A percentile compares a stretch with the other conserved stretches of the same genome.
Conservation (phyloP, 805 yeast species). For the Monosporozyma solicola region DNA sequence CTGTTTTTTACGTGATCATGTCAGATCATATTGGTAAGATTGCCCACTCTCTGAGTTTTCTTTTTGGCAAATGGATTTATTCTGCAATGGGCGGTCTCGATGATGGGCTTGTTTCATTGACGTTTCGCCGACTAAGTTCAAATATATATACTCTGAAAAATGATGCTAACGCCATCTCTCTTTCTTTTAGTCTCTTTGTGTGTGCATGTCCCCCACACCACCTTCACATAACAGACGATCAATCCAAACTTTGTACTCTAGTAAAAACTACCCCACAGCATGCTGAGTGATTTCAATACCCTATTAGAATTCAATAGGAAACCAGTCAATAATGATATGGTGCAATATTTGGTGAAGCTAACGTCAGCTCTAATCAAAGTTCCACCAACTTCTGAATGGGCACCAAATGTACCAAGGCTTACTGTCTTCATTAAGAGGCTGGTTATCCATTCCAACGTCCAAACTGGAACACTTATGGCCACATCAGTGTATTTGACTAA, state of each 20-base stretch:
- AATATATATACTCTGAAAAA: not conserved
- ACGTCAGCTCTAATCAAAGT: constrained; percentile 22
- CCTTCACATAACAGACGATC: not conserved
- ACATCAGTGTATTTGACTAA: constrained; percentile 75
- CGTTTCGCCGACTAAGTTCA: not conserved
- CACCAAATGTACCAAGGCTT: constrained; percentile 35
- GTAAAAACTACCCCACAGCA: not conserved
- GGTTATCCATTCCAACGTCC: constrained; percentile 79
- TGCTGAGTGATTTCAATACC: constrained; percentile 17
- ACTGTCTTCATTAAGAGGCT: constrained; percentile 60
- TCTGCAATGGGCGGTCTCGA: not conserved
- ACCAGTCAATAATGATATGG: constrained; percentile 24
- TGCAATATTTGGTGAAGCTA: constrained; percentile 17
- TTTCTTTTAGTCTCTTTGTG: not conserved
- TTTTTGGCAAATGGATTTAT: not conserved
- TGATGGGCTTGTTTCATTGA: not conserved
- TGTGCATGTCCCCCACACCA: too few relatives aligned
- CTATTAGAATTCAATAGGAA: constrained; percentile 21
- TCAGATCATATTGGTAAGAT: not conserved
- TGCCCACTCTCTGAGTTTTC: not conserved
- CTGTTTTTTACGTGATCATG: not conserved
- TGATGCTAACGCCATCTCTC: not conserved
- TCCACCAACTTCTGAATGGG: constrained; percentile 28
- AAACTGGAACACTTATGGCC: constrained; percentile 91
- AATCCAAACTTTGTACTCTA: not conserved